Percentiles rank a stretch among this genome's conserved stretches.
These are phyloP conservation scores for Rasamsonia emersonii DNA, from an alignment of 2,329 filamentous ascomycete genomes.

Conservation along the genomic window DNA sequence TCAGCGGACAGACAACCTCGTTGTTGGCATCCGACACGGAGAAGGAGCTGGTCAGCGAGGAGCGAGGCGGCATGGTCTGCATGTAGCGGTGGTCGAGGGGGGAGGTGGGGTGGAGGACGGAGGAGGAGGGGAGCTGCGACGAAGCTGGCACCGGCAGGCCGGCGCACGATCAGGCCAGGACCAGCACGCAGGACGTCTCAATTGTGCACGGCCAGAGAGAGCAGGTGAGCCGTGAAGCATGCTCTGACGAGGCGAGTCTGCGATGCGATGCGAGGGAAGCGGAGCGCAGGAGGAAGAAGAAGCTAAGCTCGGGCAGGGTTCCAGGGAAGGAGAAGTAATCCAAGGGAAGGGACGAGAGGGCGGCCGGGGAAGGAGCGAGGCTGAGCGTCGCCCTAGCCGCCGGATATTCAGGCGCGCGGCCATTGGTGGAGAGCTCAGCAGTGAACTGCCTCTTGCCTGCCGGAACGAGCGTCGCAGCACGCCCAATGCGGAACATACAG, in stretches of 20 bases:
- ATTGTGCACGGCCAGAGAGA: not conserved
- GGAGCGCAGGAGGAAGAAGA: slow-evolving; percentile 5
- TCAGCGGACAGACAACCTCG: slow-evolving; percentile 92
- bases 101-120: not conserved
- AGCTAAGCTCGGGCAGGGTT: too few relatives aligned
- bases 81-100: slow-evolving; percentile 23
- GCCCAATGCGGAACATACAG: too few relatives aligned
- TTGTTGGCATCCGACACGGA: slow-evolving; percentile 86
- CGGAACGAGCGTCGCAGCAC: too few relatives aligned
- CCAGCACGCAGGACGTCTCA: too few relatives aligned
- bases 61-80: slow-evolving; percentile 76
- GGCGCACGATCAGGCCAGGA: not conserved
- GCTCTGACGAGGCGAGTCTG: too few relatives aligned
- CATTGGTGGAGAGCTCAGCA: too few relatives aligned
- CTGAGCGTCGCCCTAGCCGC: too few relatives aligned
- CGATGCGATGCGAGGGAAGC: slow-evolving; percentile 11
- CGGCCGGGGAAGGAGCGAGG: too few relatives aligned
- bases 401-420: too few relatives aligned
- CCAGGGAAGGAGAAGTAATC: too few relatives aligned
- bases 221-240: slow-evolving; percentile 10
- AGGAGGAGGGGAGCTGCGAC: not conserved
- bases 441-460: too few relatives aligned
- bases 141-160: not conserved
- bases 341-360: too few relatives aligned
- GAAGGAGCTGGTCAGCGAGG: slow-evolving; percentile 80